Evolutionary conservation across 352 stramenopile species (phyloP).

Genomic region (Phytophthora fragariaefolia): DNA sequence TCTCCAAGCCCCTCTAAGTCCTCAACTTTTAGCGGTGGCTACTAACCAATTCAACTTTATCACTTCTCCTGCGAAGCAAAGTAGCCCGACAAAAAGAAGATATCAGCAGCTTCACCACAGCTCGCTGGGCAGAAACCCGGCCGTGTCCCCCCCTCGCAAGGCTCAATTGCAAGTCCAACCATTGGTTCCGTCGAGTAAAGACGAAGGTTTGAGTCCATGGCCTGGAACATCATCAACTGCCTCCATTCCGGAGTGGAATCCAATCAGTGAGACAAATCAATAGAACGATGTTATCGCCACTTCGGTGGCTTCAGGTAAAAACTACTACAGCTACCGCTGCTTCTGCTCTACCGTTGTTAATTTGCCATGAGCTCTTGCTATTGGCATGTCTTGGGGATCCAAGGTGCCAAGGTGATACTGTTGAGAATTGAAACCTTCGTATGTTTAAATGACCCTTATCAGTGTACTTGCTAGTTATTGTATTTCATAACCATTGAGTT

Average conservation of each 20-base stretch:
- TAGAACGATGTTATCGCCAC: not conserved
- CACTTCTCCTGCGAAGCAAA: conserved; percentile 12
- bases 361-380: no score
- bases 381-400: no score
- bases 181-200: conserved; percentile 9
- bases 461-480: not conserved
- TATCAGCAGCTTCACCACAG: conserved; percentile 26
- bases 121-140: conserved; percentile 8
- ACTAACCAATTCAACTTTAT: conserved; percentile 58
- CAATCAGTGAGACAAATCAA: not conserved
- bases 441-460: not conserved
- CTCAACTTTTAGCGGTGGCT: conserved; percentile 46
- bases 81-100: conserved; percentile 21
- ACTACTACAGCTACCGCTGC: no score
- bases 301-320: not conserved
- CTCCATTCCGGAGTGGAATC: conserved; percentile 18
- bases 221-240: conserved; percentile 16
- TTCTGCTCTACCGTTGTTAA: no score
- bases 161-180: conserved; percentile 17
- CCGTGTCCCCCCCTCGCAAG: conserved; percentile 9
- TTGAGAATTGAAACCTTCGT: not conserved
- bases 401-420: not conserved
- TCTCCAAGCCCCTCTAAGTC: conserved; percentile 15
- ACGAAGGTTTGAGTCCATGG: conserved; percentile 23
- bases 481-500: not conserved